A percentile compares a stretch with the other conserved stretches of the same genome.
phyloP scores from a whole-genome alignment of 345 rosid species.

The Populus davidiana region DNA sequence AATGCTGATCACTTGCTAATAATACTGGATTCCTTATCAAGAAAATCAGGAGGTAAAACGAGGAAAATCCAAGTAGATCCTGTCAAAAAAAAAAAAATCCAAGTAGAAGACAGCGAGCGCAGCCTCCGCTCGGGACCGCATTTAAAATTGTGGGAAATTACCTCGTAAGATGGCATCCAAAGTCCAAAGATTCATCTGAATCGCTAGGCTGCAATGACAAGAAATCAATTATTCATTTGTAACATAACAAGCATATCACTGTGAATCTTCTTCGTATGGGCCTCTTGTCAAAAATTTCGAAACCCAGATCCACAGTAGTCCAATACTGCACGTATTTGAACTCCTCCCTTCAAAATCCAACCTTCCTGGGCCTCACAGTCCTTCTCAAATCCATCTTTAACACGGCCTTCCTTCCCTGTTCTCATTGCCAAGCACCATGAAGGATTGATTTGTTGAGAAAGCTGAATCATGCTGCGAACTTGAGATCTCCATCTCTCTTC shows the following conservation, averaged over 20 bases:
- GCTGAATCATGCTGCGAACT: background rate
- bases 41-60: background rate
- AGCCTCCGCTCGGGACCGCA: no score
- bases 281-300: background rate
- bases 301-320: background rate
- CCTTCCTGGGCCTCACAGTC: background rate
- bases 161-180: background rate
- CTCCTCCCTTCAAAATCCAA: background rate
- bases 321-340: background rate
- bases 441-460: background rate
- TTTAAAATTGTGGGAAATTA: background rate
- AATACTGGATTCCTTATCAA: background rate
- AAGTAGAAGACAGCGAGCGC: background rate
- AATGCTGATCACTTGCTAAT: no score
- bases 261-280: background rate
- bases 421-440: background rate
- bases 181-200: background rate
- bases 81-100: background rate
- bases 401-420: background rate
- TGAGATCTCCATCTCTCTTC: background rate
- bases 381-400: background rate
- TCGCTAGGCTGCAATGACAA: background rate
- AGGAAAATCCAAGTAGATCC: background rate
- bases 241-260: background rate
- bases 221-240: background rate